Evolutionary conservation across 768 basidiomycete genomes (phyloP), one percentile per base, ranked within the genome.

Genomic region (Baorangia bicolor): DNA sequence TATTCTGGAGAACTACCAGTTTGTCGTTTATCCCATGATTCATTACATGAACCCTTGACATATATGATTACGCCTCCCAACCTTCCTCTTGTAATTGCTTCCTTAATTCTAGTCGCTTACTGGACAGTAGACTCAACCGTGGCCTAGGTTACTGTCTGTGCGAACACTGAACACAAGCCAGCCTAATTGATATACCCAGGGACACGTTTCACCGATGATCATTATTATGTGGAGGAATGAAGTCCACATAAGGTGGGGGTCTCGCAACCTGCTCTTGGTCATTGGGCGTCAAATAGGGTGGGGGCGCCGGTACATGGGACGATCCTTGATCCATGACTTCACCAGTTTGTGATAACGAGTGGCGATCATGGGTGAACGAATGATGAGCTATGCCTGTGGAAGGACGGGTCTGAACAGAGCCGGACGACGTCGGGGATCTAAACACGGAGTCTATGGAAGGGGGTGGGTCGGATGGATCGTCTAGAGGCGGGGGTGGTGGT

Each of bases 371-470:
- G 59, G 63, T 47, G 65, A 71, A 62, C 72, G 78, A 44, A 33
- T 67, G 60, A 34, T 56, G 64, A 23, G 62, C 38, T 39, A 74
- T 73, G n/a, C 76, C 69, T 33, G 67, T 60, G 13, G 70, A 43
- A 14, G 67, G 42, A 45, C 57, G 61, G 21, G 53, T 25, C 46
- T 63, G 64, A 28, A 55, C 58, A 35, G 56, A 20, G 27, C 49
- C 64, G 56, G 58, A 61, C 46, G 49, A 69, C 13, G 49, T 59
- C 56, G 55, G 73, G 8, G 75, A 73, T 62, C 78, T 78, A 64
- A 87, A 91, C 46, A 85, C 87, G 10, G 88, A 91, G 70, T 94
- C 89, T 62, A 94, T 94, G 7, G 88, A 90, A 13, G 92, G 92
- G 5, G 92, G 92, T 21, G 91, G 92, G 68, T 94, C 92, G 2